These are phyloP conservation scores for Komagataella populi DNA, from an alignment of 805 yeast genomes.

Conservation along the genomic window DNA sequence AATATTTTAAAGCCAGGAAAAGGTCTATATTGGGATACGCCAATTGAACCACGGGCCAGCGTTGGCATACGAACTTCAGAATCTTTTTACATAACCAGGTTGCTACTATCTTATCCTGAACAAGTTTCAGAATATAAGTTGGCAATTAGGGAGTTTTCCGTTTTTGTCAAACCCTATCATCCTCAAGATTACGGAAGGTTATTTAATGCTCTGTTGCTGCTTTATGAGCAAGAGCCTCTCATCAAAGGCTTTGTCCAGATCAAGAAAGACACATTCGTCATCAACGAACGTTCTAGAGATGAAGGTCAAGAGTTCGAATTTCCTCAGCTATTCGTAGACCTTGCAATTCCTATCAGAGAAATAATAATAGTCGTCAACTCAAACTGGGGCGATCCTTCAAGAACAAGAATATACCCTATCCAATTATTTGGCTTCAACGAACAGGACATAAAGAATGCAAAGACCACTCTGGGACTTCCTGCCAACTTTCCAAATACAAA, in stretches of 20 bases:
- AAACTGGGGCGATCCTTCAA: constrained; percentile 5
- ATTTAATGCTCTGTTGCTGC: not conserved
- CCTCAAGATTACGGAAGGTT: constrained; percentile 3
- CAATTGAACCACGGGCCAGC: not conserved
- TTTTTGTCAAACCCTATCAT: not conserved
- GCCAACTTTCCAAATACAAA: not conserved
- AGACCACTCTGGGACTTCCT: not conserved
- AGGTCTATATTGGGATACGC: constrained; percentile 2
- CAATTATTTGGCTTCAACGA: constrained; percentile 4
- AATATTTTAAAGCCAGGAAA: constrained; percentile 1
- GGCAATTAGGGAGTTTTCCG: not conserved
- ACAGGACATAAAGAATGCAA: constrained; percentile 1
- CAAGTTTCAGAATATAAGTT: not conserved
- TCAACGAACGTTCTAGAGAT: constrained; percentile 1
- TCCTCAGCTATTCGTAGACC: constrained; percentile 1
- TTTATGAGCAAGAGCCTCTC: not conserved
- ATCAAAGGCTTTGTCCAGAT: constrained; percentile 1
- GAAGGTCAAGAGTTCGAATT: constrained; percentile 1
- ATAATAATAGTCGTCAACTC: constrained; percentile 3
- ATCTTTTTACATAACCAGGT: not conserved
- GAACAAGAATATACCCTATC: constrained; percentile 3
- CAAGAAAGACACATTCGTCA: constrained; percentile 3
- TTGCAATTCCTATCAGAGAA: constrained; percentile 2
- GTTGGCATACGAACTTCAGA: not conserved
- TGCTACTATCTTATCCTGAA: not conserved